Conservation (phyloP, 1,284 basidiomycete species). For the Microbotryomycetes sp. region DNA sequence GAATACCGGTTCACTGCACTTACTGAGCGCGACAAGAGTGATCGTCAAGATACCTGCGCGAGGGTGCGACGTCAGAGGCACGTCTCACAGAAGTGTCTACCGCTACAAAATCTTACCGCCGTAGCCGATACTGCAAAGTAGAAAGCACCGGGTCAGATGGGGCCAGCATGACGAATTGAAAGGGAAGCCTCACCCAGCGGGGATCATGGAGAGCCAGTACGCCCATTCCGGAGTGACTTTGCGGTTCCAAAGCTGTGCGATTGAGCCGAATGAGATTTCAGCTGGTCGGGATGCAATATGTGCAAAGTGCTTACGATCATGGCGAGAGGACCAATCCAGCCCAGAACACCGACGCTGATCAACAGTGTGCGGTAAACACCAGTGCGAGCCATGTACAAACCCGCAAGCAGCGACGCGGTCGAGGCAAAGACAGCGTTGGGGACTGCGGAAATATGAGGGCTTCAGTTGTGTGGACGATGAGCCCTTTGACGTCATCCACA, state of each 20-base stretch:
- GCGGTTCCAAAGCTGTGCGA: conserved; percentile 39
- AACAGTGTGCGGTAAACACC: conserved; percentile 43
- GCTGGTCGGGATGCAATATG: not conserved
- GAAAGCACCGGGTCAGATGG: conserved; percentile 40
- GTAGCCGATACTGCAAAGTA: conserved; percentile 40
- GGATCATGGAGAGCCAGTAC: conserved; percentile 37
- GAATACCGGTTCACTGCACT: not conserved
- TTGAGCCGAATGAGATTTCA: not conserved
- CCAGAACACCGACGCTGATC: conserved; percentile 38
- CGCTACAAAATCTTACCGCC: conserved; percentile 34
- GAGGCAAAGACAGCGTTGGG: conserved; percentile 41
- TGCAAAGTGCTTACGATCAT: conserved; percentile 33
- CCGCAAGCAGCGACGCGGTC: conserved; percentile 42
- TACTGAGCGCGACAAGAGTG: conserved; percentile 39
- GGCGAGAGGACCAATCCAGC: conserved; percentile 41
- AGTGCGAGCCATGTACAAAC: conserved; percentile 43
- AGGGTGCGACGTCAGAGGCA: too few relatives aligned
- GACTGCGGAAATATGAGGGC: not conserved
- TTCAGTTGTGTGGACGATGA: not conserved
- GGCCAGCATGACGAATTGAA: not conserved
- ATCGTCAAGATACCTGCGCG: conserved; percentile 35
- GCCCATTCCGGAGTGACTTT: conserved; percentile 36
- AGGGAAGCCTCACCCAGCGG: conserved; percentile 1
- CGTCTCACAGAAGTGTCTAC: not conserved
- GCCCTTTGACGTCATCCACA: conserved; percentile 30